Evolutionary conservation across 176 grass and related monocot species (phyloP), one percentile per base, ranked within the genome.

Genomic region (Chrysopogon serrulatus): DNA sequence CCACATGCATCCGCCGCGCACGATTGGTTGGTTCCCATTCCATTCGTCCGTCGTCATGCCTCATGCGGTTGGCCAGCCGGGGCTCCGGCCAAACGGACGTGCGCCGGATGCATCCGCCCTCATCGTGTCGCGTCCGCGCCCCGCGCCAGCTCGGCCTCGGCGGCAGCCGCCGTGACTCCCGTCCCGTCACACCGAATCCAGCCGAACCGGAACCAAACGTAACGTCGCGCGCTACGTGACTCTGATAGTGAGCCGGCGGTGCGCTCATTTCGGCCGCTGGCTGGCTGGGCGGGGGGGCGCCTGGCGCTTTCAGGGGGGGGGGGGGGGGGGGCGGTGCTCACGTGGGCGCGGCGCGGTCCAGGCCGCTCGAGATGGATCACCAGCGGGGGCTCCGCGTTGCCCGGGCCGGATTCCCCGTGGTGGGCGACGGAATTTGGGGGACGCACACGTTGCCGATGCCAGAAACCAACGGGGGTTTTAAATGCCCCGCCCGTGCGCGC

Each of bases 401-500:
- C 21, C 78, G 32, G 30, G 5, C 53, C 76, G 16, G 76, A 19
- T 72, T 79, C 74, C 54, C 78, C 85, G 85, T 87, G 33, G 27
- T 23, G 43, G 57, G 45, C 44, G 16, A 87, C 85, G 85, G 85
- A 61, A 67, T 81, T 68, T 51, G 1, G 51, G 77, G 16, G 40
- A 2, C n/a, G 23, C 14, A 17, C 34, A 19, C 62, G 15, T 2
- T 9, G 30, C 17, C 53, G 1, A n/a, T 44, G 45, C 65, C 61
- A 79, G 3, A 8, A 0, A 53, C 67, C 76, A 79, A 79, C 84
- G 84, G 67, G 31, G 74, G 26, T 35, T 61, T 79, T 73, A n/a
- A 86, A 86, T 86, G 84, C 67, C 30, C 0, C 77, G 13, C 59
- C 68, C 84, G 77, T 81, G 85, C 77, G 68, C 33, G 34, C 44